These are phyloP conservation scores for Polyporus arcularius DNA, from an alignment of 768 basidiomycete species.

Conservation along the genomic window DNA sequence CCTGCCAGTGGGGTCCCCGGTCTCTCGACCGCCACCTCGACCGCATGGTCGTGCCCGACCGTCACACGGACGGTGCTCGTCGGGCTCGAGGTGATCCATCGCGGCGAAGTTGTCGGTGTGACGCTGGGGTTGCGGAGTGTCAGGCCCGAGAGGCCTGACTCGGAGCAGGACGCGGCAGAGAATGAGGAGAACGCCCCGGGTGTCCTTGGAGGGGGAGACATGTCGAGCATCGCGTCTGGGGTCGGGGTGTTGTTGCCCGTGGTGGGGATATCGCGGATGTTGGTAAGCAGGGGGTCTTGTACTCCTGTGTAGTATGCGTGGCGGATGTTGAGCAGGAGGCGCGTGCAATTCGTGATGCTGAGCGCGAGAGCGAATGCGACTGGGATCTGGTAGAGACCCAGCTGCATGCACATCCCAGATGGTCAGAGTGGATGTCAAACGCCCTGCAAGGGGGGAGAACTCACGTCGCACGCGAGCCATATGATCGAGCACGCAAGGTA, in stretches of 20 bases:
- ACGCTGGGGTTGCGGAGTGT: not conserved
- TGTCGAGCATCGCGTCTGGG: slow-evolving; percentile 5
- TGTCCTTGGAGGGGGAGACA: not conserved
- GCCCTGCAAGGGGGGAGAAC: not conserved
- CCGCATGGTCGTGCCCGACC: not conserved
- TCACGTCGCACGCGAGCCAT: slow-evolving; percentile 30
- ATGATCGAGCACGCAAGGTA: slow-evolving; percentile 32
- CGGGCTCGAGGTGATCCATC: not conserved
- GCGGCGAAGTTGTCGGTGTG: not conserved
- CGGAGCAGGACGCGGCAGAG: not conserved
- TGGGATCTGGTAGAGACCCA: slow-evolving; percentile 30
- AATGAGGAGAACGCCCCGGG: not conserved
- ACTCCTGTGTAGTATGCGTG: slow-evolving; percentile 30
- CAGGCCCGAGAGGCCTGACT: not conserved
- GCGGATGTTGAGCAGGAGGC: slow-evolving; percentile 34
- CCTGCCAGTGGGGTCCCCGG: slow-evolving; percentile 5
- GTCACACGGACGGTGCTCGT: not conserved
- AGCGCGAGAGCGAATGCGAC: slow-evolving; percentile 32
- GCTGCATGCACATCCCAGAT: slow-evolving; percentile 14
- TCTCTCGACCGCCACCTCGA: not conserved
- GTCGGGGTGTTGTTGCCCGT: slow-evolving; percentile 14
- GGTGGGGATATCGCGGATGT: slow-evolving; percentile 13
- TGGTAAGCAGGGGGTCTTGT: slow-evolving; percentile 14
- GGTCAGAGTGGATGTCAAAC: too few species aligned
- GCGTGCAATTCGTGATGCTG: slow-evolving; percentile 33